Evolutionary conservation across 1,139 yeast species (phyloP), one percentile per base, ranked within the genome.

Genomic region (Suhomyces bribrorum): DNA sequence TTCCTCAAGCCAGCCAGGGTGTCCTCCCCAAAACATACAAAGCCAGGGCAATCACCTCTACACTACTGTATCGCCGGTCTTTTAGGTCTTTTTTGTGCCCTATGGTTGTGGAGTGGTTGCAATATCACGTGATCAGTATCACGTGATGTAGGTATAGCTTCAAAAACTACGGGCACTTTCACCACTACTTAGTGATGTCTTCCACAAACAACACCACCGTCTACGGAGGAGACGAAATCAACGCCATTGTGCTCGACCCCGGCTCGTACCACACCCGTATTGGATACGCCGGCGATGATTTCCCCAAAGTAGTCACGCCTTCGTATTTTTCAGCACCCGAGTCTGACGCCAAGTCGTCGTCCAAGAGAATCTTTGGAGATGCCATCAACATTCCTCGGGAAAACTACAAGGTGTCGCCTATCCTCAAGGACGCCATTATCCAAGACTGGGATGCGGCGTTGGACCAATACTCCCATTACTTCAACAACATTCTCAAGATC

Each of bases 271-370:
- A 79, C 45, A 88, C 97, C 4, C 79, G 94, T 41, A 79, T 86
- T 16, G 98, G 98, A 2, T 90, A 80, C 60, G 95, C 97, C 5
- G 98, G 98, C 7, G 95, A 89, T 47, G 98, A 92, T 60, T 77
- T 81, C 43, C 98, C 98, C 6, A 81, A 85, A 48, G 68, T 83
- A 2, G 80, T 85, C 26, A 63, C 85, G 5, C 87, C 96, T 2
- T 84, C 96, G 0, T 70, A 59, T 46, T 83, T 65, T 45, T 67
- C 68, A 8, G 38, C 46, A 14, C 35, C 43, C 3, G 13, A 16
- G 6, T 30, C 34, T 15, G 38, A 37, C 14, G 39, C 42, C 24
- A 31, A 31, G 29, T 29, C 43, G 12, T 17, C 28, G 7, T 48
- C 41, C 17, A 56, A 54, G 37, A 51, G 53, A 31, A 52, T 66